Evolutionary conservation across 345 rosid species (phyloP), one percentile per base, ranked within the genome.

Genomic region (Salix brachista): DNA sequence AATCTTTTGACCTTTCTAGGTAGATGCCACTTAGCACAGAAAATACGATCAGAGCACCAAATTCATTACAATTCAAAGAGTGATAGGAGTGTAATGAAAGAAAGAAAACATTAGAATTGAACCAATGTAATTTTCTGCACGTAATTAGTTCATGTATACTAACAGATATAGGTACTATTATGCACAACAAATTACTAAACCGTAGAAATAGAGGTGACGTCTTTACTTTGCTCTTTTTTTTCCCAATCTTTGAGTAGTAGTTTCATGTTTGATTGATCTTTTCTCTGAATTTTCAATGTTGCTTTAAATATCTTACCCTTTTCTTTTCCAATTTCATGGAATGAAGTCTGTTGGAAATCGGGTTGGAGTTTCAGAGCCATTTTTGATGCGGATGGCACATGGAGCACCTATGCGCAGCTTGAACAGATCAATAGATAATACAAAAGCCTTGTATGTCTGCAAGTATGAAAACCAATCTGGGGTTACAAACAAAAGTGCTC

Each of bases 301-400:
- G 16, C 37, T 71, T 41, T 65, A 28, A 60, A 8, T 64, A 12
- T 41, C 58, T 77, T 36, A 12, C 75, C 17, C 44, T 71, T 70
- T 68, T 13, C 23, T 70, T 71, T 65, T 41, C 14, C 14, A 54
- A 64, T 70, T 72, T 74, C 12, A 54, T 78, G 78, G 62, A 44
- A 76, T 84, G 85, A 90, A 95, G 99, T 91, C 98, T 72, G 99
- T 93, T 82, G 99, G 97, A 75, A 90, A 91, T 85, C 91, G 92
- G 80, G 93, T 95, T 81, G 99, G 97, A 81, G 99, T 93, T 69
- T 83, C 84, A 37, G 99, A 95, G 82, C 94, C 98, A 30, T 95
- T 90, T 85, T 89, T 95, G 86, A 95, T 93, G 99, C 97, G 97
- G 80, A 95, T 93, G 98, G 99, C 97, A 44, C 99, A 95, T 88